Evolutionary conservation across 2,329 filamentous ascomycete species (phyloP), one percentile per base, ranked within the genome.

Genomic region (Clarireedia paspali): DNA sequence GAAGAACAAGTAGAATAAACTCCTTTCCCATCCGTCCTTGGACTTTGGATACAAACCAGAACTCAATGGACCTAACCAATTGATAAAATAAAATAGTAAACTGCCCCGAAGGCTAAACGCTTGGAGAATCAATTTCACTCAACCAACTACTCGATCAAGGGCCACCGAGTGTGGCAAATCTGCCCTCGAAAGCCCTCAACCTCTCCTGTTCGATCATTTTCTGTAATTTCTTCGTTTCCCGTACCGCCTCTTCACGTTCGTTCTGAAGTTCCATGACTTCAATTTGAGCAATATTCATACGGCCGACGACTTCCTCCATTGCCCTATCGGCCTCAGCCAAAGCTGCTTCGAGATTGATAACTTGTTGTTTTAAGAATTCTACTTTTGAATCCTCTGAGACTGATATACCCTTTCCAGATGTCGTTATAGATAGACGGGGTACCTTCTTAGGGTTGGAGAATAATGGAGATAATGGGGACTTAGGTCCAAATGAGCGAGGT

Each of bases 261-360:
- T 83, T 82, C 71, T 91, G 88, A 57, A 95, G 76, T 67, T 89
- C 82, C 66, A 88, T 82, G 56, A 94, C 89, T 72, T 91, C 87
- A 64, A 91, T 88, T 73, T 94, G 89, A 9, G 88, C 88, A 63
- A 78, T 77, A 72, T 89, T 92, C 85, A 95, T 92, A 60, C 87
- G 80, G 58, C 84, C 78, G 6, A 95, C 87, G 6, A 94, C 89
- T 70, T 89, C 84, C 67, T 89, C 83, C 87, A 94, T 92, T 72
- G 92, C 88, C 50, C 75, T 75, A 66, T 94, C 89, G 15, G 89
- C 87, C 61, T 89, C 82, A 5, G 79, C 73, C 12, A 95, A 77
- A 15, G 91, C 87, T 65, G 83, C 85, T 75, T 99, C 94, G 2
- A 99, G 82, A 72, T 96, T 90, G 56, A 83, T 76, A 6, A 97